Conservation (phyloP, 2,329 filamentous ascomycete species). For the Colletotrichum melonis region DNA sequence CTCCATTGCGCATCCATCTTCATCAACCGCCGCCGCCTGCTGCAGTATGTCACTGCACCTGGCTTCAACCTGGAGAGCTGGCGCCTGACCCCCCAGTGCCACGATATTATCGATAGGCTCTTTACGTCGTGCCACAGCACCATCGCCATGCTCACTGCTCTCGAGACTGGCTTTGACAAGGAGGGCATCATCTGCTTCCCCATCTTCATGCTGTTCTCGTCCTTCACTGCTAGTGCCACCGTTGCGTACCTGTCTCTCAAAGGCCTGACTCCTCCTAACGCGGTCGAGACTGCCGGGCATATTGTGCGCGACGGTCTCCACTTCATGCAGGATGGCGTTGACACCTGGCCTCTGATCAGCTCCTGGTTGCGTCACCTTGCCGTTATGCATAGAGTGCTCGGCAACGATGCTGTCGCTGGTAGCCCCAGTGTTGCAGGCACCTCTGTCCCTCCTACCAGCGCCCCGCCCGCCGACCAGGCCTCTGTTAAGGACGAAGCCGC, state of each 20-base stretch:
- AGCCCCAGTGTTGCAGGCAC: conserved; percentile 45
- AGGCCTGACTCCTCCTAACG: conserved; percentile 66
- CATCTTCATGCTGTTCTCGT: conserved; percentile 72
- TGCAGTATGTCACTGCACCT: conserved; percentile 66
- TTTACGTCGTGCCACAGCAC: conserved; percentile 70
- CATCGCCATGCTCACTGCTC: conserved; percentile 64
- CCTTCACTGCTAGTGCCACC: conserved; percentile 70
- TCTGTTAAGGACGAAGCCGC: conserved; percentile 66
- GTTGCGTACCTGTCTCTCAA: conserved; percentile 73
- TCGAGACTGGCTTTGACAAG: conserved; percentile 68
- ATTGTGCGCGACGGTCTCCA: conserved; percentile 70
- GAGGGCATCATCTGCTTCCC: conserved; percentile 70
- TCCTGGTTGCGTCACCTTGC: conserved; percentile 70
- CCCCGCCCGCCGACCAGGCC: conserved; percentile 43
- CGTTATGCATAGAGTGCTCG: conserved; percentile 71
- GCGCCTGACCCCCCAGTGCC: conserved; percentile 60
- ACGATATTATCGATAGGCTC: conserved; percentile 66
- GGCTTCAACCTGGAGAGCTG: conserved; percentile 65
- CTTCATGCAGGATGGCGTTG: conserved; percentile 68
- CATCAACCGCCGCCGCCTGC: conserved; percentile 68
- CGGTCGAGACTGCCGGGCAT: conserved; percentile 66
- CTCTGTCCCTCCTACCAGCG: conserved; percentile 42
- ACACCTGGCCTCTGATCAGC: conserved; percentile 69
- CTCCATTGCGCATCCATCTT: conserved; percentile 71
- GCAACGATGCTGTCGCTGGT: conserved; percentile 59